phyloP scores from a whole-genome alignment of 148 eudicot species.

The Rhododendron mucronatum region DNA sequence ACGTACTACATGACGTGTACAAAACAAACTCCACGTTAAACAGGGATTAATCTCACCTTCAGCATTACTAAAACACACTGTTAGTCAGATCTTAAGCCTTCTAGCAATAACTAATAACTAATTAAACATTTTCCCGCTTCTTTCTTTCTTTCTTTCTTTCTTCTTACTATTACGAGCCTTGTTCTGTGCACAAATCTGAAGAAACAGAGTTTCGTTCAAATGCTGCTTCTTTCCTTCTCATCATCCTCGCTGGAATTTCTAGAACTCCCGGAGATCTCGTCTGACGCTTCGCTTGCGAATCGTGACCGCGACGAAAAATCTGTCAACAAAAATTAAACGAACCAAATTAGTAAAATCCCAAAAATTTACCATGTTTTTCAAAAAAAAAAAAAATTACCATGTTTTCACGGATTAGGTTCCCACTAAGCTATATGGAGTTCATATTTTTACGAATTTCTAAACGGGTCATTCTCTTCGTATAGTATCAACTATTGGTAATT shows the following conservation, averaged over 20 bases:
- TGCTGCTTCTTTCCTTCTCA: background rate
- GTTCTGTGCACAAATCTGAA: background rate
- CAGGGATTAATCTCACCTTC: background rate
- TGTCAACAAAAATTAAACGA: background rate
- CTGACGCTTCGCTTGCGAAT: background rate
- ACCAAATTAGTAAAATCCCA: background rate
- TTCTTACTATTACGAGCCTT: background rate
- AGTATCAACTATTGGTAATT: too few species aligned
- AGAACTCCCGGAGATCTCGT: background rate
- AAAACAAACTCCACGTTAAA: background rate
- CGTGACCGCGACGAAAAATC: background rate
- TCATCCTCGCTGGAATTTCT: background rate
- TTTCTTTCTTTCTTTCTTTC: background rate
- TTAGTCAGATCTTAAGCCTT: background rate
- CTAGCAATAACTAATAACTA: background rate
- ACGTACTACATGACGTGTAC: background rate
- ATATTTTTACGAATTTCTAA: too few species aligned
- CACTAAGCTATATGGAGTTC: too few species aligned
- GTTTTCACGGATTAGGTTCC: too few species aligned
- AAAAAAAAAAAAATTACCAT: background rate
- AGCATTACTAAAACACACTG: background rate
- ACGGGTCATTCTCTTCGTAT: too few species aligned
- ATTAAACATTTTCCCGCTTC: background rate
- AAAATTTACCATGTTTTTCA: background rate
- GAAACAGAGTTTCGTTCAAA: background rate